Percentiles rank a stretch among this genome's conserved stretches.
These are phyloP conservation scores for Diutina neorugosa DNA, from an alignment of 1,139 yeast genomes.

Conservation along the genomic window DNA sequence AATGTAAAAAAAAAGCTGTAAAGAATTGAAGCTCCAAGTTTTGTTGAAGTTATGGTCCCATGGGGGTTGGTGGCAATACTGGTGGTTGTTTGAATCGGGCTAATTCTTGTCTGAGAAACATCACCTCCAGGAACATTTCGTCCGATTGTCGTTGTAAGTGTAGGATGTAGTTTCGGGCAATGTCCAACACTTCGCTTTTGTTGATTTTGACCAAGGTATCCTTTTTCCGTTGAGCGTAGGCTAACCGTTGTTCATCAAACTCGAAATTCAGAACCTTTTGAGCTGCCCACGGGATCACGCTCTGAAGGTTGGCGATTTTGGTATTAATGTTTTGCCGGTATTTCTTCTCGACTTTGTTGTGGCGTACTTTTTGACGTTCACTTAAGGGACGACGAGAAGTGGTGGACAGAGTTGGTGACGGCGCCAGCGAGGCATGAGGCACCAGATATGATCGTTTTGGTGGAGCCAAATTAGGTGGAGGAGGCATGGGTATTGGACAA, in stretches of 20 bases:
- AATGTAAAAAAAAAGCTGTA: too few species aligned
- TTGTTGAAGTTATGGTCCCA: too few species aligned
- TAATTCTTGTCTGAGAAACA: neutral
- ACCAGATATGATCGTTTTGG: too few species aligned
- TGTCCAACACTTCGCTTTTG: conserved; percentile 1
- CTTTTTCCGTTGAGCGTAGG: neutral
- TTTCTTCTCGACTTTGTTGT: neutral
- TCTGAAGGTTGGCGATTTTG: neutral
- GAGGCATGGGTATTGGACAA: too few species aligned
- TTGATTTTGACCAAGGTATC: neutral
- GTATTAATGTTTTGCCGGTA: conserved; percentile 1
- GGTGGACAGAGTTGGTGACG: too few species aligned
- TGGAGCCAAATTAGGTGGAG: too few species aligned
- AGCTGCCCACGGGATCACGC: neutral
- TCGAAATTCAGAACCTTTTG: neutral
- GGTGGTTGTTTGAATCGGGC: neutral
- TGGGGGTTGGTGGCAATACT: too few species aligned
- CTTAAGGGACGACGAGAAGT: neutral
- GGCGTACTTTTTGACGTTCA: neutral
- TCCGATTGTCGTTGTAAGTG: neutral
- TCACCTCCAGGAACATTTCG: neutral
- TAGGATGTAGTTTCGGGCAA: neutral
- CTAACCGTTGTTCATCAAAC: neutral
- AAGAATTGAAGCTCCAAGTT: too few species aligned
- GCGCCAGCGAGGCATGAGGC: too few species aligned